Evolutionary conservation across 2,329 filamentous ascomycete species (phyloP), one percentile per base, ranked within the genome.

Genomic region (Ceratocystis papillata): DNA sequence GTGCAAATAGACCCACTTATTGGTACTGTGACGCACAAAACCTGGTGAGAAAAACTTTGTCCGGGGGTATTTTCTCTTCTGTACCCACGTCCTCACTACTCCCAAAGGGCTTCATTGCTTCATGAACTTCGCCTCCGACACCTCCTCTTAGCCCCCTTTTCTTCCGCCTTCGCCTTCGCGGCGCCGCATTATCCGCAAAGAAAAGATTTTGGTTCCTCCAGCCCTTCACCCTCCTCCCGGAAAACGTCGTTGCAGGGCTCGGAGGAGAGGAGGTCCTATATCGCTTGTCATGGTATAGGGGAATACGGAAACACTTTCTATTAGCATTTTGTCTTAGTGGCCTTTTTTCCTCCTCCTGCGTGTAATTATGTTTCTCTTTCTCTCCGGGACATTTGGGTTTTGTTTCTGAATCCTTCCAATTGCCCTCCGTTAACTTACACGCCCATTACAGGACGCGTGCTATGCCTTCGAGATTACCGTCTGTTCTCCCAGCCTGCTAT

Each of bases 181-280:
- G 2, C 28, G 33, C 53, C 53, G 53, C 53, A 28, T n/a, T 57
- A 28, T 33, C 53, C 53, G 53, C 1, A 57, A 57, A 57, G 12
- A 57, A 10, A 22, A 37, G 1, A 8, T 37, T 7, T 37, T 57
- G 53, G 53, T 57, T 25, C 53, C 15, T 57, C 25, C 53, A 57
- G 53, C 10, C 53, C 25, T 57, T 57, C 25, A n/a, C 15, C 33
- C 25, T 33, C 17, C 5, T 6, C 15, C 25, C 53, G 53, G 53
- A 57, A 57, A 57, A 57, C 53, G 15, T 57, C 53, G 53, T 57
- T 2, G 53, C 53, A 30, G 53, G 25, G 15, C 53, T 30, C 25
- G 25, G 53, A 22, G 53, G 28, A 17, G 53, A 28, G 28, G 25
- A 50, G 46, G 25, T 5, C 28, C 53, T 57, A 57, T 57, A 57